A percentile compares a stretch with the other conserved stretches of the same genome.
Conservation (phyloP, 1,284 basidiomycete genomes). For the Rhizoctonia solani region DNA sequence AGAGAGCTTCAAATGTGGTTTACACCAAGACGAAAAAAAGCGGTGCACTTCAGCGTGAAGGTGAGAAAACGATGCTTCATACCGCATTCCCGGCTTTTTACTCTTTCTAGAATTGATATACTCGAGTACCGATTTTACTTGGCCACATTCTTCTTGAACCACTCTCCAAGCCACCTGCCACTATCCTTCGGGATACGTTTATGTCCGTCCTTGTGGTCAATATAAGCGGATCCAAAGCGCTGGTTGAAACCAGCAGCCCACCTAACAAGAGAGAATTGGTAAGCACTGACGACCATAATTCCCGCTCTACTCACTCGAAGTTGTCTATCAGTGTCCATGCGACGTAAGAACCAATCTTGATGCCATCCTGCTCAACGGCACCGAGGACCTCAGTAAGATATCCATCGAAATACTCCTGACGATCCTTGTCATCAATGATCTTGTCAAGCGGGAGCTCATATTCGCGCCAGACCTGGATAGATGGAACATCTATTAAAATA, state of each 20-base stretch:
- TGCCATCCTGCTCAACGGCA: conserved; percentile 65
- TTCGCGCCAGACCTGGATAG: conserved; percentile 49
- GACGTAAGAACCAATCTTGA: conserved; percentile 69
- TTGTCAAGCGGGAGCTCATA: conserved; percentile 55
- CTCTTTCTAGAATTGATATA: neutral
- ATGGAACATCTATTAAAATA: neutral
- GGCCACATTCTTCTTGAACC: conserved; percentile 1
- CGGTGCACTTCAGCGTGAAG: too few species aligned
- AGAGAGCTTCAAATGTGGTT: too few species aligned
- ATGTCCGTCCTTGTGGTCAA: conserved; percentile 66
- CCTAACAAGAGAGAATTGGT: conserved; percentile 43
- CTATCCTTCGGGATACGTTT: conserved; percentile 65
- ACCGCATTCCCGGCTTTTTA: too few species aligned
- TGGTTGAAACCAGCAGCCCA: conserved; percentile 65
- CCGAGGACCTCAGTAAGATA: conserved; percentile 61
- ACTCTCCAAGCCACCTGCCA: conserved; percentile 6
- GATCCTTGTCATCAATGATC: conserved; percentile 64
- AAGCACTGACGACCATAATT: neutral
- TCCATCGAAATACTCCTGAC: conserved; percentile 68
- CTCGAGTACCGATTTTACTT: neutral
- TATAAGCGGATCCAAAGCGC: conserved; percentile 65
- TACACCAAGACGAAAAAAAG: too few species aligned
- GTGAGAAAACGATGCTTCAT: too few species aligned
- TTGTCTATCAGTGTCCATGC: conserved; percentile 75
- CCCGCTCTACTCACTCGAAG: conserved; percentile 59